A percentile compares a stretch with the other conserved stretches of the same genome.
Conservation (phyloP, 768 basidiomycete genomes). For the Roridomyces roridus region DNA sequence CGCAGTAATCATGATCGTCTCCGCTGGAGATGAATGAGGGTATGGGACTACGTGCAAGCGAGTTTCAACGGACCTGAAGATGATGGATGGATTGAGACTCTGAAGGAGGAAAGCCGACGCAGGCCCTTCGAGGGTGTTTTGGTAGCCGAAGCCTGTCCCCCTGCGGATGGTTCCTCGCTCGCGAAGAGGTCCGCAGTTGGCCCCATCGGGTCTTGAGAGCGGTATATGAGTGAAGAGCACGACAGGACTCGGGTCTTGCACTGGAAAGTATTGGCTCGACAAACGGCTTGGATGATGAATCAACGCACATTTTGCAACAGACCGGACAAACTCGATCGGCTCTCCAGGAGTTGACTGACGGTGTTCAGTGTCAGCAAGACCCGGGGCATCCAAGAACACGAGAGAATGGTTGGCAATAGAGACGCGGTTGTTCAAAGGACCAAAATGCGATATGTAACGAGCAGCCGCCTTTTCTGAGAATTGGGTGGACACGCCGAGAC, state of each 20-base stretch:
- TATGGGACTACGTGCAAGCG: background rate
- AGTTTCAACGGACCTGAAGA: slow-evolving; percentile 68
- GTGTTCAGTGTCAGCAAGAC: slow-evolving; percentile 56
- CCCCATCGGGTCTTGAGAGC: slow-evolving; percentile 72
- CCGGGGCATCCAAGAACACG: slow-evolving; percentile 75
- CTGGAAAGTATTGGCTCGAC: slow-evolving; percentile 27
- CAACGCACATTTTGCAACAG: slow-evolving; percentile 42
- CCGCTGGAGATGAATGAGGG: slow-evolving; percentile 55
- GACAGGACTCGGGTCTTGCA: slow-evolving; percentile 48
- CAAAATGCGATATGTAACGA: slow-evolving; percentile 81
- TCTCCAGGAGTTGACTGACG: slow-evolving; percentile 41
- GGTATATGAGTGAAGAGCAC: slow-evolving; percentile 90
- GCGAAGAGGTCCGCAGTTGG: slow-evolving; percentile 77
- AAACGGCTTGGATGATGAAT: background rate
- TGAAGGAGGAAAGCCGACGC: slow-evolving; percentile 72
- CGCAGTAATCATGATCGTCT: slow-evolving; percentile 97
- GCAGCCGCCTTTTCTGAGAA: slow-evolving; percentile 52
- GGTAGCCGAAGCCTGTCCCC: slow-evolving; percentile 81
- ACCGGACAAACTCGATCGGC: slow-evolving; percentile 59
- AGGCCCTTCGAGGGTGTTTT: slow-evolving; percentile 78
- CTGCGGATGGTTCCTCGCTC: slow-evolving; percentile 77
- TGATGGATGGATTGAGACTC: slow-evolving; percentile 63
- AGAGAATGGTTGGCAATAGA: slow-evolving; percentile 75
- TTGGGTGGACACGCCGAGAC: slow-evolving; percentile 50
- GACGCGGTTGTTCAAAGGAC: slow-evolving; percentile 68